These are phyloP conservation scores for Apiotrichum siamense DNA, from an alignment of 1,284 basidiomycete species.

Conservation along the genomic window DNA sequence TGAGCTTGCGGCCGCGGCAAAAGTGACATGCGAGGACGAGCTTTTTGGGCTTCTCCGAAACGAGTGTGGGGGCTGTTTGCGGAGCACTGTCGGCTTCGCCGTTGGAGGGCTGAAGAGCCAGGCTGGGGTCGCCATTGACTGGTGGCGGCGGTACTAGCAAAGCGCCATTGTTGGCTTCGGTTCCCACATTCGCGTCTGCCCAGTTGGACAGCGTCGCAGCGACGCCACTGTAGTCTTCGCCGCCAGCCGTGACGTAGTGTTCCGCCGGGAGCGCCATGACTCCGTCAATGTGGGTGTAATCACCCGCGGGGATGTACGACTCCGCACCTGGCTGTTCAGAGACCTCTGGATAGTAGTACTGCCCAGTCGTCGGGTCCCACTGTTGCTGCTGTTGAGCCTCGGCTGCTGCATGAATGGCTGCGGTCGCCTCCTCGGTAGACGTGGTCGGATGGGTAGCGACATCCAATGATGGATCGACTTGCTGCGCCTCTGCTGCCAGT, in stretches of 20 bases:
- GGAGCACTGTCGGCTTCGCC: no score
- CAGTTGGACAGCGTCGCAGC: slow-evolving; percentile 16
- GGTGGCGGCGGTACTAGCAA: slow-evolving; percentile 2
- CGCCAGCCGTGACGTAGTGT: slow-evolving; percentile 8
- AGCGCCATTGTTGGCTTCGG: slow-evolving; percentile 3
- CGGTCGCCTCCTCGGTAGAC: neutral
- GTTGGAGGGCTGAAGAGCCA: neutral
- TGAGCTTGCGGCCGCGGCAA: slow-evolving; percentile 47
- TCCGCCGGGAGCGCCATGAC: slow-evolving; percentile 9
- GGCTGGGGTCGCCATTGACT: slow-evolving; percentile 5
- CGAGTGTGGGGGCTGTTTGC: no score
- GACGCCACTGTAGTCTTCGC: slow-evolving; percentile 13
- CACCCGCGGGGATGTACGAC: neutral
- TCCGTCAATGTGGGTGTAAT: slow-evolving; percentile 12
- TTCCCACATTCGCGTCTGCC: slow-evolving; percentile 10
- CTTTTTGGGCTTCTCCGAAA: slow-evolving; percentile 31
- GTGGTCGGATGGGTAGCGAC: no score
- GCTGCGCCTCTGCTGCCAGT: no score
- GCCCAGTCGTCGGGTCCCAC: neutral
- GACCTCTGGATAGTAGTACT: slow-evolving; percentile 1
- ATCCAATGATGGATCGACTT: no score
- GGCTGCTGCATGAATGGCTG: neutral
- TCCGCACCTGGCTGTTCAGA: neutral
- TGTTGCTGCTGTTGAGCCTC: neutral
- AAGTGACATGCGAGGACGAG: slow-evolving; percentile 48